Conservation (phyloP, 2,329 filamentous ascomycete species). For the Calonectria montana region DNA sequence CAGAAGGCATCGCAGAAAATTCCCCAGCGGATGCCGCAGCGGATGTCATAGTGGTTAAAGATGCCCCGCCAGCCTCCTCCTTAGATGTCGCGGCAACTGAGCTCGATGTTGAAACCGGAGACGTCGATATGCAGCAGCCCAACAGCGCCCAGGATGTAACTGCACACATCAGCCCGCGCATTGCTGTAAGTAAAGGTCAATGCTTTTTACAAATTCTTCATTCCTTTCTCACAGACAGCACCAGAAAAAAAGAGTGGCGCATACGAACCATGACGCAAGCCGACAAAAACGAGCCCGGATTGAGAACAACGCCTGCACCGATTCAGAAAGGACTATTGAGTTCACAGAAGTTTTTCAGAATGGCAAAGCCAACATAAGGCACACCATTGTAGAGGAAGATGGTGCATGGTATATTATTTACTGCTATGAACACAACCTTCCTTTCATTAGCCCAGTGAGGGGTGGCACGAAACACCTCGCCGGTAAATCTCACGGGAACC, state of each 20-base stretch:
- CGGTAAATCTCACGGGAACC: background rate
- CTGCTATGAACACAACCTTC: background rate
- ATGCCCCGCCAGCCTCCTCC: background rate
- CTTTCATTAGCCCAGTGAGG: slow-evolving; percentile 1
- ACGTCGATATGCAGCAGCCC: background rate
- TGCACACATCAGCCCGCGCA: background rate
- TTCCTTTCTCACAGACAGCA: background rate
- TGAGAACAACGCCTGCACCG: background rate
- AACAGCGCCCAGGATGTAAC: background rate
- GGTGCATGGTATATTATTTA: slow-evolving; percentile 19
- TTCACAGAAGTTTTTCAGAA: slow-evolving; percentile 13
- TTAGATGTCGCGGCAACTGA: background rate
- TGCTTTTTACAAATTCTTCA: too few species aligned
- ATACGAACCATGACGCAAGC: background rate
- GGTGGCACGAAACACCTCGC: slow-evolving; percentile 8
- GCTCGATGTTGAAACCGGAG: background rate
- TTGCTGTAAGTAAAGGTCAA: background rate
- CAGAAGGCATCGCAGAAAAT: too few species aligned
- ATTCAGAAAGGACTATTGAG: background rate
- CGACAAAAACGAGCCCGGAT: background rate
- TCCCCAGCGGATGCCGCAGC: too few species aligned
- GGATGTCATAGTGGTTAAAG: background rate
- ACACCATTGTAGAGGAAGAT: background rate
- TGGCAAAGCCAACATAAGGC: slow-evolving; percentile 7
- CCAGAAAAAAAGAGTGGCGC: background rate